Evolutionary conservation across 495 filamentous ascomycete genomes (phyloP).

Genomic region (Amphirosellinia nigrospora): DNA sequence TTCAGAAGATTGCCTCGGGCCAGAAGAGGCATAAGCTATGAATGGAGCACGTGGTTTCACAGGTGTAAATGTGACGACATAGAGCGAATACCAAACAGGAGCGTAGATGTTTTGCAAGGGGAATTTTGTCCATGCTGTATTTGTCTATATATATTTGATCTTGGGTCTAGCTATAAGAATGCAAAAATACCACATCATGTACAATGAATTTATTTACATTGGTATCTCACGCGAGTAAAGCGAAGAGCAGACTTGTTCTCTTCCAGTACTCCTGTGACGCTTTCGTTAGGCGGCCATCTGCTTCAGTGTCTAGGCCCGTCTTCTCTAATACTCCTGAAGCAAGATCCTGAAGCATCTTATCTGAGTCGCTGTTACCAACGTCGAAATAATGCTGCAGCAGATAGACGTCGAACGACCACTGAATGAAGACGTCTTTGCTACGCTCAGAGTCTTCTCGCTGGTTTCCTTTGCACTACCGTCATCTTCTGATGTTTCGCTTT

Average conservation of each 20-base stretch:
- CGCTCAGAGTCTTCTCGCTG: conserved; percentile 33
- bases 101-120: background rate
- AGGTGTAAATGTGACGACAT: background rate
- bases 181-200: background rate
- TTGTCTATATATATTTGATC: background rate
- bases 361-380: conserved; percentile 30
- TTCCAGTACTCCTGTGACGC: conserved; percentile 77
- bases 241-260: conserved; percentile 78
- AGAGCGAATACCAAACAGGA: background rate
- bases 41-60: conserved; percentile 6
- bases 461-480: conserved; percentile 26
- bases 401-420: conserved; percentile 78
- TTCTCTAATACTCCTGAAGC: conserved; percentile 53
- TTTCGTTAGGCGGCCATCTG: conserved; percentile 59
- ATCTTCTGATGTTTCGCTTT: conserved; percentile 21
- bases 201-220: conserved; percentile 1
- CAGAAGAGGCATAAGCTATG: conserved; percentile 85
- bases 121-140: background rate
- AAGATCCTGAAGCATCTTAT: conserved; percentile 51
- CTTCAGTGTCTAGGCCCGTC: conserved; percentile 49
- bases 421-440: conserved; percentile 64
- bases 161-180: background rate
- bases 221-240: conserved; percentile 46
- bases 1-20: conserved; percentile 63
- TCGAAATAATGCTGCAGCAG: conserved; percentile 63